phyloP scores from a whole-genome alignment of 345 rosid genomes.

The Citrus glauca region DNA sequence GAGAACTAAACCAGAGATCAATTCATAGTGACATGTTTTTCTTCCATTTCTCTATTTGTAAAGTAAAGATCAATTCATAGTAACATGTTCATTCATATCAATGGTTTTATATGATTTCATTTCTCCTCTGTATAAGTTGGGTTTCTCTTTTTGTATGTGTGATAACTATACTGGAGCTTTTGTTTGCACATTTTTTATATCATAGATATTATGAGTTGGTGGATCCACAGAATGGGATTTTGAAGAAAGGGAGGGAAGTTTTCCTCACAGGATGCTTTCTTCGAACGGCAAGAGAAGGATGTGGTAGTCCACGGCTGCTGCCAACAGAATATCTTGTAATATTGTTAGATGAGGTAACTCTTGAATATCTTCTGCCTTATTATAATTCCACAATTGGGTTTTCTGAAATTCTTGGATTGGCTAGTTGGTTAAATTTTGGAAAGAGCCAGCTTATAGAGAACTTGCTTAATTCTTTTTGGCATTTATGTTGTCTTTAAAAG shows the following conservation, averaged over 20 bases:
- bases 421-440: background rate
- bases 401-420: background rate
- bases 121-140: background rate
- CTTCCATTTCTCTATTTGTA: no score
- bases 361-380: background rate
- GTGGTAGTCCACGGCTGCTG: slow-evolving; percentile 72
- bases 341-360: slow-evolving; percentile 76
- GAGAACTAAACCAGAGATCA: background rate
- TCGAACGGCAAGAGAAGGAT: slow-evolving; percentile 88
- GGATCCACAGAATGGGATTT: slow-evolving; percentile 64
- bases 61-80: background rate
- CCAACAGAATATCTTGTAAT: slow-evolving; percentile 94
- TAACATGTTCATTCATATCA: background rate
- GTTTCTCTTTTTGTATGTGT: background rate
- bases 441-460: background rate
- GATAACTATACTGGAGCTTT: background rate
- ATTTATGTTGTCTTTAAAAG: background rate
- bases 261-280: slow-evolving; percentile 89
- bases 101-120: background rate
- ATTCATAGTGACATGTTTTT: no score
- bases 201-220: slow-evolving; percentile 80
- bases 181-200: background rate
- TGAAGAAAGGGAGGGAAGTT: slow-evolving; percentile 83
- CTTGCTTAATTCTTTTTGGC: background rate
- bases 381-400: background rate